Evolutionary conservation across 2,329 filamentous ascomycete genomes (phyloP), one percentile per base, ranked within the genome.

Genomic region (Alternaria ethzedia): DNA sequence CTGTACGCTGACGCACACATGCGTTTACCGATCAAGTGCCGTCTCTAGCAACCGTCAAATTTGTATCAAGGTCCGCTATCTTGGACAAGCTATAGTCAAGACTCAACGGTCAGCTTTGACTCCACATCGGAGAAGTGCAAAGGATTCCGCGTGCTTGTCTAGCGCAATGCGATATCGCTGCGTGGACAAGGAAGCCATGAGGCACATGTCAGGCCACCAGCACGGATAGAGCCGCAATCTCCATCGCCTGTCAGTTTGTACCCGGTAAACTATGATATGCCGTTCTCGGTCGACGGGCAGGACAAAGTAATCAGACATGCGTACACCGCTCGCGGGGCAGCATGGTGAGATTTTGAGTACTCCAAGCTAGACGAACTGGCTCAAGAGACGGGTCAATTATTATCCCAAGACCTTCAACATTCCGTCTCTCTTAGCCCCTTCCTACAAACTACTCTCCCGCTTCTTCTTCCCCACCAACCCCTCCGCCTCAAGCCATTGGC

Each of bases 401-500:
- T 17, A 41, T 41, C 36, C 36, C 32, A n/a, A 36, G 32, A 36
- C 32, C 32, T n/a, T 10, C 32, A 36, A 36, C 32, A 36, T 36
- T 36, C 32, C 32, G 32, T 36, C 7, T 36, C 32, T n/a, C 44
- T 26, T 25, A n/a, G 1, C 20, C 11, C 26, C 15, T 30, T 44
- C 44, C 41, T 76, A 86, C 69, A 87, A 74, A 63, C 81, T 83
- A 64, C 81, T 81, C 69, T 80, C 82, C 23, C 30, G 49, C 30
- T 13, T 30, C 28, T 62, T 57, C 47, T 59, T 54, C 3, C 15
- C 50, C 26, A 63, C 80, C 70, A 84, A 83, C 3, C 83, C 85
- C 46, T 90, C 84, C 15, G 80, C 81, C 62, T 86, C 84, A 64
- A 96, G 69, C 87, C 94, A 97, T 61, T 86, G 83, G 59, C 82